Evolutionary conservation across 78 protist genomes (phyloP).

Genomic region (Protostelium mycophagum): DNA sequence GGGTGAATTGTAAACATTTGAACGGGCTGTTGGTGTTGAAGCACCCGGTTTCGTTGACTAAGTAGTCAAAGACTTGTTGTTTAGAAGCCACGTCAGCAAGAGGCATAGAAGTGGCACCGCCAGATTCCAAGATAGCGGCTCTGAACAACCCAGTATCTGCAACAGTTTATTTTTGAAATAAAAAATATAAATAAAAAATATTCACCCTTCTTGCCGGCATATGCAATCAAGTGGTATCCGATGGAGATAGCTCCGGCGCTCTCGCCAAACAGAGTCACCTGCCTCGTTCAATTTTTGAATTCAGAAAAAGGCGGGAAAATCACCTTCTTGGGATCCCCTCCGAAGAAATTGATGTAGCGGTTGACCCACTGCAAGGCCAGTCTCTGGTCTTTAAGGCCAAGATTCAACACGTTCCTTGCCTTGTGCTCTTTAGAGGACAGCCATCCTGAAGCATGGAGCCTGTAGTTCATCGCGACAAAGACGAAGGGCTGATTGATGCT

Average conservation of each 20-base stretch:
- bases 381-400: not conserved
- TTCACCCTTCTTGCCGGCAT: not conserved
- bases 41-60: not conserved
- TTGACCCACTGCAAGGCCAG: not conserved
- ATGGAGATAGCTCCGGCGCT: not conserved
- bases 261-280: not conserved
- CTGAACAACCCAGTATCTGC: not conserved
- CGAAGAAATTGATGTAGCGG: not conserved
- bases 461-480: not conserved
- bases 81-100: not conserved
- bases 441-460: not conserved
- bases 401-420: not conserved
- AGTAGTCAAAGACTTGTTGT: not conserved
- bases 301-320: no score
- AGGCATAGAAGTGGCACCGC: not conserved
- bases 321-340: not conserved
- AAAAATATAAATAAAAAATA: no score
- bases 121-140: not conserved
- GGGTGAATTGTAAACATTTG: not conserved
- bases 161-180: not conserved
- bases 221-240: not conserved
- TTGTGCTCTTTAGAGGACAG: not conserved
- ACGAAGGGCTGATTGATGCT: not conserved
- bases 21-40: not conserved
- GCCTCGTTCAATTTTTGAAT: not conserved